These are phyloP conservation scores for Ceratocystis destructans DNA, from an alignment of 2,329 filamentous ascomycete species.

Conservation along the genomic window DNA sequence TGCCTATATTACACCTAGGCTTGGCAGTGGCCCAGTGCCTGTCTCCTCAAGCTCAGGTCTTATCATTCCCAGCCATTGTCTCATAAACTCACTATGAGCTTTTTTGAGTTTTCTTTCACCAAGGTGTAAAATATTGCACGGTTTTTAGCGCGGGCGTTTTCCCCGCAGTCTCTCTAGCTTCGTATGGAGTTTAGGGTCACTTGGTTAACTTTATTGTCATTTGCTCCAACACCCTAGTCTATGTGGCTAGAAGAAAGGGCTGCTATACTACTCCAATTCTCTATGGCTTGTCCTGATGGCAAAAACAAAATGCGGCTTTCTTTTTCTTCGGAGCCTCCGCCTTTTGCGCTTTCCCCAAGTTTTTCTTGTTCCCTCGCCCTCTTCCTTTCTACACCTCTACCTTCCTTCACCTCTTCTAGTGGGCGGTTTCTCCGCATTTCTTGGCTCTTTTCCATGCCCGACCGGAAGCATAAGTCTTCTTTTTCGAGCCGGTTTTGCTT, in stretches of 20 bases:
- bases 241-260: neutral
- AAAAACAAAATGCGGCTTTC: neutral
- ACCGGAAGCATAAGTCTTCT: neutral
- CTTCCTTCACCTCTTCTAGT: neutral
- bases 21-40: neutral
- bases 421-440: neutral
- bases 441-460: neutral
- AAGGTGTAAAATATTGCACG: neutral
- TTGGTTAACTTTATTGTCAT: slow-evolving; percentile 1
- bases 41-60: neutral
- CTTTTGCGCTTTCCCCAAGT: neutral
- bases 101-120: neutral
- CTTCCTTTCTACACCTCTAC: neutral
- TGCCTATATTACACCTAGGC: neutral
- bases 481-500: slow-evolving; percentile 1
- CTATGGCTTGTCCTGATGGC: neutral
- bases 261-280: neutral
- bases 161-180: neutral
- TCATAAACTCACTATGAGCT: neutral
- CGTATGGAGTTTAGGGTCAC: neutral
- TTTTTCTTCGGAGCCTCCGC: slow-evolving; percentile 1
- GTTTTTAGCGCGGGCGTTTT: neutral
- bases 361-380: neutral
- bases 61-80: neutral
- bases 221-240: neutral